These are phyloP conservation scores for Davidsoniella neocaledoniae DNA, from an alignment of 2,329 filamentous ascomycete genomes.

Conservation along the genomic window DNA sequence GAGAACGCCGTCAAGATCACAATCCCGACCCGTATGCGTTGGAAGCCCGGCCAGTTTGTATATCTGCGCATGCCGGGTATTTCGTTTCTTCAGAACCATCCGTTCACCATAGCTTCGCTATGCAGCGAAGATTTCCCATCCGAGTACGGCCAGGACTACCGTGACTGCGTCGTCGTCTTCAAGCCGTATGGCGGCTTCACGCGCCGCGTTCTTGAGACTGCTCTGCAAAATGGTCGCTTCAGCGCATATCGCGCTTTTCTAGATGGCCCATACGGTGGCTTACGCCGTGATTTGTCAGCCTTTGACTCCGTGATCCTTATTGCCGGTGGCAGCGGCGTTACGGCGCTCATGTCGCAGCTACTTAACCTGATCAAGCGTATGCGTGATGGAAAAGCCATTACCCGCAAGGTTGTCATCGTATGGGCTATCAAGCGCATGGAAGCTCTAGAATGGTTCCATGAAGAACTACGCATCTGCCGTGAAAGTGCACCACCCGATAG, in stretches of 20 bases:
- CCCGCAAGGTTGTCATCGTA: slow-evolving; percentile 77
- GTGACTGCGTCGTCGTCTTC: slow-evolving; percentile 83
- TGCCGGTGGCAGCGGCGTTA: slow-evolving; percentile 87
- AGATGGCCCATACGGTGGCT: slow-evolving; percentile 88
- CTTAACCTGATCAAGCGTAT: slow-evolving; percentile 92
- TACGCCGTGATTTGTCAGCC: slow-evolving; percentile 74
- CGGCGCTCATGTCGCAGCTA: slow-evolving; percentile 78
- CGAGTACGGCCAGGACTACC: slow-evolving; percentile 71
- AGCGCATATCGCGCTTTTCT: slow-evolving; percentile 86
- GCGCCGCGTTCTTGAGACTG: slow-evolving; percentile 63
- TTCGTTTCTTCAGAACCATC: slow-evolving; percentile 80
- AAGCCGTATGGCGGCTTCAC: slow-evolving; percentile 86
- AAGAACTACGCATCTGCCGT: slow-evolving; percentile 81
- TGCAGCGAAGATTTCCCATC: slow-evolving; percentile 90
- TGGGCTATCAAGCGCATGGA: slow-evolving; percentile 86
- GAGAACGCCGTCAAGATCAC: slow-evolving; percentile 95
- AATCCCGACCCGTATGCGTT: slow-evolving; percentile 79
- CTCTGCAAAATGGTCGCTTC: slow-evolving; percentile 71
- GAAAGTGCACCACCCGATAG: slow-evolving; percentile 77
- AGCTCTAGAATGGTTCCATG: slow-evolving; percentile 94
- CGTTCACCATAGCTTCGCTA: slow-evolving; percentile 84
- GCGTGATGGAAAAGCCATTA: slow-evolving; percentile 86
- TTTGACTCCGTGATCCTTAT: slow-evolving; percentile 91
- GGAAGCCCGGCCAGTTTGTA: slow-evolving; percentile 87
- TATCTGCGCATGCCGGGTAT: slow-evolving; percentile 91